These are phyloP conservation scores for Coniosporium tulheliwenetii DNA, from an alignment of 2,329 filamentous ascomycete species.

Conservation along the genomic window DNA sequence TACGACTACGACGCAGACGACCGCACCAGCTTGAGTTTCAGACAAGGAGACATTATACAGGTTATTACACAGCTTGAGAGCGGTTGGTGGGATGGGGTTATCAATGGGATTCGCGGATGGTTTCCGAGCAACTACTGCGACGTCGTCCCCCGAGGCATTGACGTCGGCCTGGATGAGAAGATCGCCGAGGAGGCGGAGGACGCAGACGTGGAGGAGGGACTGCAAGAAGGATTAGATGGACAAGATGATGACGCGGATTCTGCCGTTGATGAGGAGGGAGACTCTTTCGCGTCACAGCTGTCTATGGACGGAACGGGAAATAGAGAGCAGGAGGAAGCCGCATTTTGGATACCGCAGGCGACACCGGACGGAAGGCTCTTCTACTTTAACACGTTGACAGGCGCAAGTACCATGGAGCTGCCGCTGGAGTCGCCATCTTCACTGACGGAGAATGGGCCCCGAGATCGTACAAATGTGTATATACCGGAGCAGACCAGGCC, in stretches of 20 bases:
- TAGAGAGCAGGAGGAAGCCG: constrained; percentile 66
- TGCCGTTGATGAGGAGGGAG: constrained; percentile 39
- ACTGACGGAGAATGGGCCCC: constrained; percentile 65
- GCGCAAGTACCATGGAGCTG: constrained; percentile 85
- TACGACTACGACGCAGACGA: constrained; percentile 99
- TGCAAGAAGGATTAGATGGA: constrained; percentile 38
- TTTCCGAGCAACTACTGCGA: constrained; percentile 99
- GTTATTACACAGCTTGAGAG: constrained; percentile 97
- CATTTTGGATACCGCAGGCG: constrained; percentile 97
- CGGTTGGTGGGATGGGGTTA: constrained; percentile 98
- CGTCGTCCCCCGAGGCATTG: constrained; percentile 54
- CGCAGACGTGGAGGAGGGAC: constrained; percentile 27
- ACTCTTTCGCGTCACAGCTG: constrained; percentile 25
- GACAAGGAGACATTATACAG: constrained; percentile 92
- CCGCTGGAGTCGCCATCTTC: constrained; percentile 81
- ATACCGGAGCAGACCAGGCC: constrained; percentile 82
- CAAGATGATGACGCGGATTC: constrained; percentile 38
- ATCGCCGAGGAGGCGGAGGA: constrained; percentile 37
- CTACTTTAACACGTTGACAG: constrained; percentile 97
- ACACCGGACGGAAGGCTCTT: constrained; percentile 85
- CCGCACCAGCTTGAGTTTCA: constrained; percentile 89
- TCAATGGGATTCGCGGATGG: constrained; percentile 93
- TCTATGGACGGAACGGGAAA: constrained; percentile 52
- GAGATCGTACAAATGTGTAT: constrained; percentile 74
- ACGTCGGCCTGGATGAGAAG: constrained; percentile 40